phyloP scores from a whole-genome alignment of 768 basidiomycete genomes.

The Asterophora lycoperdoides region DNA sequence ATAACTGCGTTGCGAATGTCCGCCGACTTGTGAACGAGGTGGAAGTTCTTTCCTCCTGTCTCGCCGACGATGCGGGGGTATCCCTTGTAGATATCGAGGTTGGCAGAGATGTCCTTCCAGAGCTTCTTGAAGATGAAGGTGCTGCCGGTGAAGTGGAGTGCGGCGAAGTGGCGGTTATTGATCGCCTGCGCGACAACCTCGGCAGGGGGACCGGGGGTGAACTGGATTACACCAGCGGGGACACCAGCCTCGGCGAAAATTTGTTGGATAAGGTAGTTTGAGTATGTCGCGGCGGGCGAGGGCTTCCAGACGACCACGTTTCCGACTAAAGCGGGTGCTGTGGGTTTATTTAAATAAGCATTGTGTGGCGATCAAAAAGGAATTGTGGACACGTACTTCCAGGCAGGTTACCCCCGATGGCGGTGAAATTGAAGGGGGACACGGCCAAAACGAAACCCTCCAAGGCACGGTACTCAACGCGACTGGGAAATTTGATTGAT shows the following conservation, averaged over 20 bases:
- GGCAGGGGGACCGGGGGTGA: slow-evolving; percentile 85
- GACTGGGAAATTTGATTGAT: slow-evolving; percentile 56
- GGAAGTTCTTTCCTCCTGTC: slow-evolving; percentile 99
- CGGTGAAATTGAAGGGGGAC: slow-evolving; percentile 98
- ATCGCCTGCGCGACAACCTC: slow-evolving; percentile 85
- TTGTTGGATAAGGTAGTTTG: slow-evolving; percentile 90
- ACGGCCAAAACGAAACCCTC: slow-evolving; percentile 98
- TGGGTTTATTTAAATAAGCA: slow-evolving; percentile 7
- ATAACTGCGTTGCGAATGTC: slow-evolving; percentile 87
- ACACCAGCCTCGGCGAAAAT: slow-evolving; percentile 92
- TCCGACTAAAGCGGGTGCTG: slow-evolving; percentile 88
- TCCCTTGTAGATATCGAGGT: slow-evolving; percentile 80
- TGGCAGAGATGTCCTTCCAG: slow-evolving; percentile 92
- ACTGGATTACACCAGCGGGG: slow-evolving; percentile 94
- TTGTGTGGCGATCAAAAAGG: not conserved
- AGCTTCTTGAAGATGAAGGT: slow-evolving; percentile 92
- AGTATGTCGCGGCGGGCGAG: slow-evolving; percentile 90
- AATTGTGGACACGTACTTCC: slow-evolving; percentile 31
- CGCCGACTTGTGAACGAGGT: slow-evolving; percentile 84
- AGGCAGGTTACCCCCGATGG: slow-evolving; percentile 94
- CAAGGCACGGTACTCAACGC: slow-evolving; percentile 93
- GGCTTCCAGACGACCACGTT: slow-evolving; percentile 98
- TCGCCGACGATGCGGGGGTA: slow-evolving; percentile 98
- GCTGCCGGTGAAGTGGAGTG: slow-evolving; percentile 94
- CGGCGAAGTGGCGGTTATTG: slow-evolving; percentile 73